Conservation (phyloP, 345 rosid genomes). For the Dovyalis caffra region DNA sequence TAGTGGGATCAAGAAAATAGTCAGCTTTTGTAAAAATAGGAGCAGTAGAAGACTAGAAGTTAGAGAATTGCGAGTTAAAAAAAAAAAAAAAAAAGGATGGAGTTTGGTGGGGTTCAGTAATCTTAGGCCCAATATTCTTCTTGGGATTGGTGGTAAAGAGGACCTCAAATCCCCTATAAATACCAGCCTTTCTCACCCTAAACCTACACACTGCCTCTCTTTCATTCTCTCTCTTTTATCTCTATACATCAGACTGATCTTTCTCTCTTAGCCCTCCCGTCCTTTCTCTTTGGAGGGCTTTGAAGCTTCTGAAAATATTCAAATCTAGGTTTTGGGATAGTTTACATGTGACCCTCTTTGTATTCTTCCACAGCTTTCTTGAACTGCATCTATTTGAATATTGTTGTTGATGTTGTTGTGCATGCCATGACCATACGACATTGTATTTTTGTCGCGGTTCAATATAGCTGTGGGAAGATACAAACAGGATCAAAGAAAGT, state of each 20-base stretch:
- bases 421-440: slow-evolving; percentile 1
- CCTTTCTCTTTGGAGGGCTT: not conserved
- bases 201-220: slow-evolving; percentile 16
- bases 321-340: not conserved
- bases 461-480: slow-evolving; percentile 99
- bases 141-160: slow-evolving; percentile 84
- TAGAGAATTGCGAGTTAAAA: not conserved
- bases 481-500: slow-evolving; percentile 42
- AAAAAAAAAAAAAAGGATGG: slow-evolving; percentile 4
- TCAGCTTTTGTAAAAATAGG: not conserved
- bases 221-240: not conserved
- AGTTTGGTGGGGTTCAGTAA: slow-evolving; percentile 33
- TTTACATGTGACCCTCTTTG: slow-evolving; percentile 52
- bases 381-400: slow-evolving; percentile 61
- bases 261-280: not conserved
- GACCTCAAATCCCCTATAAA: slow-evolving; percentile 49
- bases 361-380: slow-evolving; percentile 99
- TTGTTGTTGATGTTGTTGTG: slow-evolving; percentile 1
- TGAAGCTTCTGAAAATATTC: not conserved
- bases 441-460: slow-evolving; percentile 48
- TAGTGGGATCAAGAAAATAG: not conserved
- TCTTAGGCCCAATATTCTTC: slow-evolving; percentile 74
- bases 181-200: slow-evolving; percentile 27
- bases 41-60: not conserved
- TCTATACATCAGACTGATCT: too few relatives aligned